These are phyloP conservation scores for Lentinula sp. DNA, from an alignment of 768 basidiomycete species.

Conservation along the genomic window DNA sequence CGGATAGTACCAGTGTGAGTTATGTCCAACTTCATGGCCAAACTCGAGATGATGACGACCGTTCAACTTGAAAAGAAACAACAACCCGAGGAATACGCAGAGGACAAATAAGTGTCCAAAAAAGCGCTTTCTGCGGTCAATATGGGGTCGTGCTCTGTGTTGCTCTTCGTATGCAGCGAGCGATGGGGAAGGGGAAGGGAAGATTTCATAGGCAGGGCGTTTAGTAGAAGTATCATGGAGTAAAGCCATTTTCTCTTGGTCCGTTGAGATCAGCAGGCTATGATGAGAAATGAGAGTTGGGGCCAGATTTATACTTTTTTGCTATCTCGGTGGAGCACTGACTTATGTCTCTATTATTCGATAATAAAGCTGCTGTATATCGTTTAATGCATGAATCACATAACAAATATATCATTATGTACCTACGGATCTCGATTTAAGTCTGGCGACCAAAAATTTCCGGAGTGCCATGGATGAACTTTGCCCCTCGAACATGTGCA, in stretches of 20 bases:
- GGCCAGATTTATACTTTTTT: too few species aligned
- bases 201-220: neutral
- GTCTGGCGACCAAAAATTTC: too few species aligned
- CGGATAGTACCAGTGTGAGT: neutral
- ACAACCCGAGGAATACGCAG: neutral
- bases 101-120: neutral
- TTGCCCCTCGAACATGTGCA: too few species aligned
- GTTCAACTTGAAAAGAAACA: neutral
- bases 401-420: too few species aligned
- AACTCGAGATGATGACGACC: neutral
- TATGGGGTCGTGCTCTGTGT: neutral
- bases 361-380: too few species aligned
- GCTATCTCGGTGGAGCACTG: too few species aligned
- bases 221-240: neutral
- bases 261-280: neutral
- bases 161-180: neutral
- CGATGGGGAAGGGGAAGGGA: neutral
- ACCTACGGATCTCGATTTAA: too few species aligned
- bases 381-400: too few species aligned
- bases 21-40: neutral
- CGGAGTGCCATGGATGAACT: too few species aligned
- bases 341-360: too few species aligned
- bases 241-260: conserved; percentile 1
- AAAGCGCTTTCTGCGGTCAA: neutral
- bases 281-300: too few species aligned